These are phyloP conservation scores for Talinum fruticosum DNA, from an alignment of 148 eudicot genomes.

Conservation along the genomic window DNA sequence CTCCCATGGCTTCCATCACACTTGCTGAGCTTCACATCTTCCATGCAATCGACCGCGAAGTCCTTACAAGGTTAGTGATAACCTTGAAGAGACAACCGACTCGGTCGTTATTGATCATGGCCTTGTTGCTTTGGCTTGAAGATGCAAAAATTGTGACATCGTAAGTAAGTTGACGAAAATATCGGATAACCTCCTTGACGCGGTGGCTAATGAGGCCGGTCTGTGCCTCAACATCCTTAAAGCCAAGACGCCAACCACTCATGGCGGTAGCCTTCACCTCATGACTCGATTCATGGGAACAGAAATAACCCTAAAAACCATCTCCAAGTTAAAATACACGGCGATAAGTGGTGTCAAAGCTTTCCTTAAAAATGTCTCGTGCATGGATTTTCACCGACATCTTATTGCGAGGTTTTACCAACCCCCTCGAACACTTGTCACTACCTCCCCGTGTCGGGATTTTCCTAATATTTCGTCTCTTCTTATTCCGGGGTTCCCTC, in stretches of 20 bases:
- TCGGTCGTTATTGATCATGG: constrained; percentile 32
- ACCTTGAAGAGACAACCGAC: constrained; percentile 25
- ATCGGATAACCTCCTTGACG: constrained; percentile 26
- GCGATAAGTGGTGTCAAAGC: constrained; percentile 33
- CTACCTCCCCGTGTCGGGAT: too few relatives aligned
- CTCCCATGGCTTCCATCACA: constrained; percentile 27
- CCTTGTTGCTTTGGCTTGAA: constrained; percentile 40
- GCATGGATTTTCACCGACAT: constrained; percentile 36
- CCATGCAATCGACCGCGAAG: constrained; percentile 25
- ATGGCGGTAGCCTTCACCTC: constrained; percentile 22
- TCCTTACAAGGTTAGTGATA: constrained; percentile 22
- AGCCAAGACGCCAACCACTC: constrained; percentile 16
- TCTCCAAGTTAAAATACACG: constrained; percentile 26
- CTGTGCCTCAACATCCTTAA: constrained; percentile 28
- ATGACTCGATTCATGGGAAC: constrained; percentile 14
- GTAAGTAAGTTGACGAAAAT: constrained; percentile 1
- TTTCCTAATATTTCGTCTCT: not conserved
- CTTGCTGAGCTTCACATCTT: constrained; percentile 29
- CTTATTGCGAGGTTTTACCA: constrained; percentile 28
- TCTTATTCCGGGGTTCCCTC: constrained; percentile 25
- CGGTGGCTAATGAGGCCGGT: constrained; percentile 29
- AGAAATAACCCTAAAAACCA: constrained; percentile 16
- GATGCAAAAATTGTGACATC: constrained; percentile 15
- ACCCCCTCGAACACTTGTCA: not conserved
- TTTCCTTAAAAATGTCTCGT: constrained; percentile 26